Base-by-base conservation (phyloP, 1,284 basidiomycete species). In the Fomes fomentarius region DNA sequence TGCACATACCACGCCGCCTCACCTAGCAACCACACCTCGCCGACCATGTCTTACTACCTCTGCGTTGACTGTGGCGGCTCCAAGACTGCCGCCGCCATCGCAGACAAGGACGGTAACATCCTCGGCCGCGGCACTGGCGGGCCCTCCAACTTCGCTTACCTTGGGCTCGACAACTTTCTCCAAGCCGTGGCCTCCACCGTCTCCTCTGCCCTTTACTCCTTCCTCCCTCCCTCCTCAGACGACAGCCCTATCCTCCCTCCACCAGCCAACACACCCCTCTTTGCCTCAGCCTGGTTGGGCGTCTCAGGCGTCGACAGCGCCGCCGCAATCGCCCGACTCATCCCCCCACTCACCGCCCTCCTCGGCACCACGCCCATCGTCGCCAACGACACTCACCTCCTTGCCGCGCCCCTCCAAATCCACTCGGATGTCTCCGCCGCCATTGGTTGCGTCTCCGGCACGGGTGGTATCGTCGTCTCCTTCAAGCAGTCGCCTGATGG, bases 31-130 rank as follows among this genome's bases (percentile, higher is more conserved):
- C 42, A 4, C 25, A 35, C 30, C 15, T 25, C 15, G 3, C 24
- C 11, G 19, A 38, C 52, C 51, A 82, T 85, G 83, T 71, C 83
- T 8, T 74, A 89, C 62, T 88, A 82, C 66, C 83, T 93, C 58
- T 91, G 87, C 64, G 83, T 89, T 56, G 89, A 93, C 69, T 92
- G 90, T 58, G 91, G 91, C 30, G 91, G 89, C 19, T 88, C 89
- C 42, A 93, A 93, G 75, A 91, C 90, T 7, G 80, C 85, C 22
- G 87, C 80, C 9, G 88, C 81, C 57, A 81, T 93, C 66, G 76
- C 76, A 55, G 76, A 85, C 64, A 63, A 65, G 21, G 57, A 75
- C 4, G 87, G 89, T 50, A 70, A 71, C 2, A 76, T 90, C 63
- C 56, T 89, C 44, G 86, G 81, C 1, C 83, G 84, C 30, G 86